Evolutionary conservation across 2,329 filamentous ascomycete species (phyloP).

Genomic region (Magnaporthiopsis rhizophila): DNA sequence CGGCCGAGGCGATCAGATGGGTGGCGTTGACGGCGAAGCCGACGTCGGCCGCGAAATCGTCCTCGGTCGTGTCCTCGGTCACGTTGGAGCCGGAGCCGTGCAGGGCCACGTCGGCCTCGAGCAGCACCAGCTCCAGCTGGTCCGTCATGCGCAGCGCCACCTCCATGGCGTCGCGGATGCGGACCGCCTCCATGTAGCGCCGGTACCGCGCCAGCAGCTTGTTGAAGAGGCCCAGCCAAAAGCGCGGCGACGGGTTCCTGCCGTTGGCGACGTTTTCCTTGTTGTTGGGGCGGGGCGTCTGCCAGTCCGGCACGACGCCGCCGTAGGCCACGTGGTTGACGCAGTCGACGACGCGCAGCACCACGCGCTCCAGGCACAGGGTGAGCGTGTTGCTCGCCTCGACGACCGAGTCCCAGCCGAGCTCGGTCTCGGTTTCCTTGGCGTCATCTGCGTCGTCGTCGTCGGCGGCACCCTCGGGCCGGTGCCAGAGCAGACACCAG

Average conservation of each 20-base stretch:
- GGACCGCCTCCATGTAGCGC: conserved; percentile 60
- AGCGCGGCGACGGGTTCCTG: no score
- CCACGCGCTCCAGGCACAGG: conserved; percentile 57
- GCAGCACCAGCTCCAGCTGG: conserved; percentile 39
- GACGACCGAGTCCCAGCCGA: conserved; percentile 66
- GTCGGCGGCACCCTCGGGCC: conserved; percentile 61
- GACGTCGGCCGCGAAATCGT: conserved; percentile 49
- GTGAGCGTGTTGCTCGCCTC: conserved; percentile 66
- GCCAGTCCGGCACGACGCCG: conserved; percentile 43
- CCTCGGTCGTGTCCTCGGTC: conserved; percentile 44
- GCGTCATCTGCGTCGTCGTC: no score
- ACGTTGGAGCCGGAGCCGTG: conserved; percentile 35
- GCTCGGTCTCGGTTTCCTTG: conserved; percentile 45
- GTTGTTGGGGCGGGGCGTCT: background rate
- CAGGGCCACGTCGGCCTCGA: conserved; percentile 21
- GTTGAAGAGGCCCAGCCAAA: conserved; percentile 45
- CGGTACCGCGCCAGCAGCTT: conserved; percentile 57
- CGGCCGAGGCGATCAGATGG: conserved; percentile 69
- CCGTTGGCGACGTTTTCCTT: no score
- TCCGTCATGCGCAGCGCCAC: conserved; percentile 56
- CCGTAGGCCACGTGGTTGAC: conserved; percentile 65
- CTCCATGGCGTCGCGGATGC: conserved; percentile 58
- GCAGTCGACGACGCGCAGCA: conserved; percentile 51
- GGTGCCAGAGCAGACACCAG: conserved; percentile 65
- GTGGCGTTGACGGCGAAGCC: conserved; percentile 78